Evolutionary conservation across 257 asterid species (phyloP).

Genomic region (Leonotis leonurus): DNA sequence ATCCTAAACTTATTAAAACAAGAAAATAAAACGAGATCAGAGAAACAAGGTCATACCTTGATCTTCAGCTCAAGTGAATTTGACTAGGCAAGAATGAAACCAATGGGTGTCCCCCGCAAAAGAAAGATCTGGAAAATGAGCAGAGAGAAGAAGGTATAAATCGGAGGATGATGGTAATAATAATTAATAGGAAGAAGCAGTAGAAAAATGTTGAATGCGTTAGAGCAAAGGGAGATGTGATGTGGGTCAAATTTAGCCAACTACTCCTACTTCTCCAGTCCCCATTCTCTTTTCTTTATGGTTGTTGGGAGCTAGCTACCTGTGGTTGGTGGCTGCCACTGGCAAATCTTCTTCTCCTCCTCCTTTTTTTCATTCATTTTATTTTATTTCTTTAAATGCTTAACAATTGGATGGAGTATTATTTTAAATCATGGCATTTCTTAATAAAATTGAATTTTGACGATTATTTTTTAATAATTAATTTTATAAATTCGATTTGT

Average conservation of each 20-base stretch:
- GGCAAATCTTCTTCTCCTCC: not conserved
- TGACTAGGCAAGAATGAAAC: constrained; percentile 6
- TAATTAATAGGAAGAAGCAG: not conserved
- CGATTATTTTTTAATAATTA: too few relatives aligned
- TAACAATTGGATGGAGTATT: too few relatives aligned
- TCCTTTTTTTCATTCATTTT: not conserved
- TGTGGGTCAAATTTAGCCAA: constrained; percentile 36
- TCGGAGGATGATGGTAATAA: not conserved
- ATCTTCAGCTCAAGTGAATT: constrained; percentile 10
- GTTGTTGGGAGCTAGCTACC: constrained; percentile 22
- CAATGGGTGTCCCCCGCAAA: not conserved
- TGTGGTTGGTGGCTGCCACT: constrained; percentile 30
- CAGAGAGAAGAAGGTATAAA: not conserved
- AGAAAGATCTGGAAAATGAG: constrained; percentile 21
- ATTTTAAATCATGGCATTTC: too few relatives aligned
- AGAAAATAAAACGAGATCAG: too few relatives aligned
- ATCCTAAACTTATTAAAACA: not conserved
- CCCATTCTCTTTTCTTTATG: not conserved
- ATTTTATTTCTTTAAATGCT: not conserved
- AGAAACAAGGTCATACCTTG: constrained; percentile 26
- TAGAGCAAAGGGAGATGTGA: not conserved
- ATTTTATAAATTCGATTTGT: too few relatives aligned
- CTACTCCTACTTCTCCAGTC: not conserved
- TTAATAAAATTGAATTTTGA: too few relatives aligned
- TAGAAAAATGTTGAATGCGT: constrained; percentile 11